A percentile compares a stretch with the other conserved stretches of the same genome.
Evolutionary conservation across 257 asterid species (phyloP).

Genomic region (Nicotiana benthamiana): DNA sequence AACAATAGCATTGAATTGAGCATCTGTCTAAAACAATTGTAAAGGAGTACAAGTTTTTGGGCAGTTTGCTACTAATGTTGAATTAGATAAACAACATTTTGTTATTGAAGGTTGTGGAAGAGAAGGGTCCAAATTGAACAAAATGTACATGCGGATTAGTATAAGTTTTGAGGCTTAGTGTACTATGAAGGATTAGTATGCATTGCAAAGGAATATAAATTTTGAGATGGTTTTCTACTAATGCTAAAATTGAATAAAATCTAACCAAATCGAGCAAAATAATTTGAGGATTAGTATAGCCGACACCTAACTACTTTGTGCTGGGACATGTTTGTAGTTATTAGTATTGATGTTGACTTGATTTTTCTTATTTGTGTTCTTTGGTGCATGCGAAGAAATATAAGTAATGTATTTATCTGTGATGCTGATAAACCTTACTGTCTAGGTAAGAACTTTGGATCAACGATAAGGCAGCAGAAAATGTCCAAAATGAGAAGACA

Average conservation of each 20-base stretch:
- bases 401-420: not conserved
- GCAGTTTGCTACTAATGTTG: not conserved
- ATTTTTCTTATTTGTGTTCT: not conserved
- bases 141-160: not conserved
- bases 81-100: not conserved
- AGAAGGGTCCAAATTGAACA: not conserved
- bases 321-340: not conserved
- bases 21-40: not conserved
- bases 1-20: not conserved
- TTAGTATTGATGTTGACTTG: not conserved
- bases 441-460: not conserved
- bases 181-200: too few species aligned
- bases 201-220: too few species aligned
- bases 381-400: not conserved
- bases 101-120: not conserved
- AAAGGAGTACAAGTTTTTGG: not conserved
- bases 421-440: not conserved
- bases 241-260: too few species aligned
- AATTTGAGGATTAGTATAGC: too few species aligned
- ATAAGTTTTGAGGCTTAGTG: too few species aligned
- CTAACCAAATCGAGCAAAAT: too few species aligned
- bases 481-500: slow-evolving; percentile 20
- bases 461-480: slow-evolving; percentile 36
- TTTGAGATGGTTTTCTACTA: too few species aligned
- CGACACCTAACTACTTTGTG: too few species aligned